Conservation (phyloP, 495 filamentous ascomycete species). For the Lophiotrema nucula region DNA sequence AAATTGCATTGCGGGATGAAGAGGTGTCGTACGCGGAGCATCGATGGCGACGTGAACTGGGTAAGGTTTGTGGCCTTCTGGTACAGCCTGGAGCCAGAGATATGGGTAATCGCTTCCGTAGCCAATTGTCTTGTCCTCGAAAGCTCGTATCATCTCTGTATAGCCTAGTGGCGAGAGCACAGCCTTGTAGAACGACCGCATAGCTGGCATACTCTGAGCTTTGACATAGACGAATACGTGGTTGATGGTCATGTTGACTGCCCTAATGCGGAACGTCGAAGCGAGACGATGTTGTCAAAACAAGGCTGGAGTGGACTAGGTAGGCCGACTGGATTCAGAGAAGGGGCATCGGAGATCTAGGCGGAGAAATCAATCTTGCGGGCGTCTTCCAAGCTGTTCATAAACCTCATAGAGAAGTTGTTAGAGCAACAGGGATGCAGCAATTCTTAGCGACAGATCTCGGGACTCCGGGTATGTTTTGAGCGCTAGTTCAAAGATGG, state of each 20-base stretch:
- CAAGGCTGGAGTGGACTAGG: background rate
- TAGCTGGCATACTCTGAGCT: slow-evolving; percentile 12
- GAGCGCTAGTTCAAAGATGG: too few relatives aligned
- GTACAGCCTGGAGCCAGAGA: slow-evolving; percentile 32
- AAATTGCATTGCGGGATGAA: background rate
- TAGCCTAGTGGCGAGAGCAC: slow-evolving; percentile 33
- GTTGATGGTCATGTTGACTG: slow-evolving; percentile 38
- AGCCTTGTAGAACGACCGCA: slow-evolving; percentile 31
- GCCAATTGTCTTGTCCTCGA: slow-evolving; percentile 18
- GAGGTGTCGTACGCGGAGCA: slow-evolving; percentile 19
- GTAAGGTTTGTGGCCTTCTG: slow-evolving; percentile 17
- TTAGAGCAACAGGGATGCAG: too few relatives aligned
- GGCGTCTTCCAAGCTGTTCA: too few relatives aligned
- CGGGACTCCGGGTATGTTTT: too few relatives aligned
- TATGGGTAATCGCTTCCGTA: slow-evolving; percentile 37
- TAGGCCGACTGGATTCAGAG: too few relatives aligned
- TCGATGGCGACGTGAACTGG: slow-evolving; percentile 26
- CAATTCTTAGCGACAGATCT: too few relatives aligned
- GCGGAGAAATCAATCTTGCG: too few relatives aligned
- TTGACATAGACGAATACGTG: slow-evolving; percentile 35
- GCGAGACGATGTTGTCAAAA: background rate
- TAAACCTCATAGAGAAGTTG: too few relatives aligned
- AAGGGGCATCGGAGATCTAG: too few relatives aligned
- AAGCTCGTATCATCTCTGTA: slow-evolving; percentile 30
- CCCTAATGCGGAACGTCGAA: background rate